phyloP scores from a whole-genome alignment of 495 filamentous ascomycete species.

The Hyphodiscus hymeniophilus region DNA sequence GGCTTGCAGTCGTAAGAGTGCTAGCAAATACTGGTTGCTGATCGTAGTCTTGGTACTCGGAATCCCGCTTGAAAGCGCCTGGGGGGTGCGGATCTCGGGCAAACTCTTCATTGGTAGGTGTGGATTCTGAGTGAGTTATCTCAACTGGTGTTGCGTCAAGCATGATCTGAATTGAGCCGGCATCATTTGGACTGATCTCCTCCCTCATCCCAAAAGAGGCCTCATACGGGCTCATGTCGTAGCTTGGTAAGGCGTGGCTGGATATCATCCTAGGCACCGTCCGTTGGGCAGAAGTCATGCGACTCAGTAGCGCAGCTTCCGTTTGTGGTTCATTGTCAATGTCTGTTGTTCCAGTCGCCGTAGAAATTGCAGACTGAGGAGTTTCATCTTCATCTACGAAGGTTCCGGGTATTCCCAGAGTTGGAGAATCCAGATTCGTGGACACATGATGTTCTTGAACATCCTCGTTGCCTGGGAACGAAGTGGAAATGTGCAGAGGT shows the following conservation, averaged over 20 bases:
- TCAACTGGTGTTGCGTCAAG: slow-evolving; percentile 37
- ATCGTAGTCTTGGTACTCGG: not conserved
- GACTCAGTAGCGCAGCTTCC: slow-evolving; percentile 33
- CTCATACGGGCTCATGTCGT: slow-evolving; percentile 17
- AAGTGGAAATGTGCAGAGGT: slow-evolving; percentile 20
- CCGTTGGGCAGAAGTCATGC: slow-evolving; percentile 17
- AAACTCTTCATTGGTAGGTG: slow-evolving; percentile 14
- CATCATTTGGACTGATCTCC: not conserved
- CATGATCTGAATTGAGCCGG: slow-evolving; percentile 55
- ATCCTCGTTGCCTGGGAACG: slow-evolving; percentile 6
- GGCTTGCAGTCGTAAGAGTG: slow-evolving; percentile 11
- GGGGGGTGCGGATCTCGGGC: slow-evolving; percentile 8
- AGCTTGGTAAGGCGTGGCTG: slow-evolving; percentile 7
- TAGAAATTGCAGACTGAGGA: slow-evolving; percentile 43
- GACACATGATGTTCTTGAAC: not conserved
- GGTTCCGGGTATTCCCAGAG: slow-evolving; percentile 56
- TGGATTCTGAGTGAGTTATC: slow-evolving; percentile 15
- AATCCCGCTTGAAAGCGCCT: slow-evolving; percentile 9
- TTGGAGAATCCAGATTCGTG: slow-evolving; percentile 50
- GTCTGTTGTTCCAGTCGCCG: slow-evolving; percentile 52
- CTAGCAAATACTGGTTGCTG: slow-evolving; percentile 8
- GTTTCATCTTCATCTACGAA: slow-evolving; percentile 40
- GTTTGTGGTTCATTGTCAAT: slow-evolving; percentile 66
- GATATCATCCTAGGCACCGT: slow-evolving; percentile 8
- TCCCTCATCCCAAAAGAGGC: slow-evolving; percentile 14